Conservation (phyloP, 228 moss, liverwort and hornwort species). For the Sphagnum fallax region DNA sequence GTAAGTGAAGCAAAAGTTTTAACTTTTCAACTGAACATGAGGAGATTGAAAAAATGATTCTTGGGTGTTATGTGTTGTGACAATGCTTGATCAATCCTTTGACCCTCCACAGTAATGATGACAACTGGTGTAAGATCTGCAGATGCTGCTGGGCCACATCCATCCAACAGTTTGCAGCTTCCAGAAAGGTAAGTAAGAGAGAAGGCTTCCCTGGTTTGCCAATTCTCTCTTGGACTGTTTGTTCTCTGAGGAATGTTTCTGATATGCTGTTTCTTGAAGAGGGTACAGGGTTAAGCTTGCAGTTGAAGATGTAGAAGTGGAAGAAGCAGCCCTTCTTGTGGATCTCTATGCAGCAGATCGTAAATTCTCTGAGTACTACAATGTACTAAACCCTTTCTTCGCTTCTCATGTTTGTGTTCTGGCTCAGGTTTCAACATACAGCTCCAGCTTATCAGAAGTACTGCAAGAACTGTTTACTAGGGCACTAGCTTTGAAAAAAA, state of each 20-base stretch:
- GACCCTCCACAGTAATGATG: no score
- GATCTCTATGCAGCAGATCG: constrained; percentile 91
- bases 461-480: neutral
- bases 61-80: neutral
- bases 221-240: no score
- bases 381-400: constrained; percentile 23
- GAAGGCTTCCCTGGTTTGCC: neutral
- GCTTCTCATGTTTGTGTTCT: neutral
- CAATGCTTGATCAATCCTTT: no score
- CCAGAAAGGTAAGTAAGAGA: constrained; percentile 62
- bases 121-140: neutral
- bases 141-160: constrained; percentile 43
- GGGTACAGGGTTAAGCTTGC: constrained; percentile 72
- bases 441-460: no score
- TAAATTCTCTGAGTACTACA: constrained; percentile 93
- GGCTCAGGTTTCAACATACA: no score
- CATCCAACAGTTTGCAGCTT: constrained; percentile 69
- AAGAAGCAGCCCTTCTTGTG: constrained; percentile 85
- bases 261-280: no score
- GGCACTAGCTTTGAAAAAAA: neutral
- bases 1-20: constrained; percentile 21
- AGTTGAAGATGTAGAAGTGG: constrained; percentile 84
- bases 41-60: no score
- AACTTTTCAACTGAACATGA: no score
- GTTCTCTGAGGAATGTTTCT: no score